These are phyloP conservation scores for Glycyrrhiza uralensis DNA, from an alignment of 306 rosid genomes.

Conservation along the genomic window DNA sequence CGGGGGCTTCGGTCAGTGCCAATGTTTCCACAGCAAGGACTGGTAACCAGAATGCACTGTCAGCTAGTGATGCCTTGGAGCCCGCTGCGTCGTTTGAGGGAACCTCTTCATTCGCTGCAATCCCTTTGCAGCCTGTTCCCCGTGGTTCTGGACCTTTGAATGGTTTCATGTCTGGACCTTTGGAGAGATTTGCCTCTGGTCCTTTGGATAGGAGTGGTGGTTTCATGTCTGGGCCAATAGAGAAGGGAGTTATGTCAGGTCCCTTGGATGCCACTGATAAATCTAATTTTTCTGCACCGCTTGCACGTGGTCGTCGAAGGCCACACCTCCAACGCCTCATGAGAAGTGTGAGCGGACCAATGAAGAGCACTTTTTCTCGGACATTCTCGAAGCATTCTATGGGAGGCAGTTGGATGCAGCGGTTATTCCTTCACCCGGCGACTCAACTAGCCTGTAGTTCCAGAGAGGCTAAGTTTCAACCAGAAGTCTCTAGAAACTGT, in stretches of 20 bases:
- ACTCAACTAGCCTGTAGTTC: slow-evolving; percentile 50
- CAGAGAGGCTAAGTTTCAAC: slow-evolving; percentile 45
- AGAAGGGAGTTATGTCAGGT: slow-evolving; percentile 63
- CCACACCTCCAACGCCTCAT: slow-evolving; percentile 50
- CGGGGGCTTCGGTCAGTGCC: slow-evolving; percentile 67
- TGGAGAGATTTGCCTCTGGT: slow-evolving; percentile 58
- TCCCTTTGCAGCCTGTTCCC: slow-evolving; percentile 67
- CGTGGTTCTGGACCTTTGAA: slow-evolving; percentile 54
- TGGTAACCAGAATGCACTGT: slow-evolving; percentile 46
- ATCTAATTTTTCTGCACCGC: slow-evolving; percentile 59
- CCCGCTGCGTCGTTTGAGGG: slow-evolving; percentile 68
- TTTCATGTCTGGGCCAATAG: slow-evolving; percentile 65
- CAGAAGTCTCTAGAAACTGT: slow-evolving; percentile 36
- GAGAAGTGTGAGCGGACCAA: slow-evolving; percentile 66
- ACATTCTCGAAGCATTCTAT: slow-evolving; percentile 48
- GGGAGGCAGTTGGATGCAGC: slow-evolving; percentile 52
- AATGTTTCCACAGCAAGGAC: slow-evolving; percentile 60
- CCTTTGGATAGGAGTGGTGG: slow-evolving; percentile 56
- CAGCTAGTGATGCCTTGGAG: slow-evolving; percentile 41
- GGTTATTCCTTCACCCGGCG: slow-evolving; percentile 48
- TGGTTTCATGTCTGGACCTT: slow-evolving; percentile 64
- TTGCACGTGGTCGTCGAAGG: slow-evolving; percentile 43
- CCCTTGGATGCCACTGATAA: slow-evolving; percentile 56
- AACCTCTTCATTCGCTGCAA: slow-evolving; percentile 56
- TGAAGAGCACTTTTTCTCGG: slow-evolving; percentile 52